Percentiles rank a stretch among this genome's conserved stretches.
phyloP scores from a whole-genome alignment of 1,284 basidiomycete species.

The Xerocomus amazonicus region DNA sequence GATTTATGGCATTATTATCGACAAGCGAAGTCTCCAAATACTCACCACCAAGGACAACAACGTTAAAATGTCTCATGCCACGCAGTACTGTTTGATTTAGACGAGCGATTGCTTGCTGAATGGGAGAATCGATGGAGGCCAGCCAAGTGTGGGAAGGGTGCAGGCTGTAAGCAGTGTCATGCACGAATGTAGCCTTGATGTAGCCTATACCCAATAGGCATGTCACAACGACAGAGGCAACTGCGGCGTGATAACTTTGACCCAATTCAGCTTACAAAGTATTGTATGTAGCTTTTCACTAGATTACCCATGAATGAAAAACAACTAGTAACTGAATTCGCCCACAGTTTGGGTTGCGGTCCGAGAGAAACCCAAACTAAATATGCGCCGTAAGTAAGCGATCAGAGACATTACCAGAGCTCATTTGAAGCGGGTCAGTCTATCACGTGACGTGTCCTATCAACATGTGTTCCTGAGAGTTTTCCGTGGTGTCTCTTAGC shows the following conservation, averaged over 20 bases:
- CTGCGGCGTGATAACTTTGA: background rate
- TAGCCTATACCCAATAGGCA: background rate
- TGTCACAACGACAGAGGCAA: background rate
- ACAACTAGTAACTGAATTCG: no score
- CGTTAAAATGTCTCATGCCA: conserved; percentile 63
- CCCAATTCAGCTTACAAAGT: background rate
- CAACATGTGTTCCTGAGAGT: no score
- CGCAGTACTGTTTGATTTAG: conserved; percentile 8
- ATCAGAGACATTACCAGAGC: no score
- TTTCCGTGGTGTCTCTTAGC: no score
- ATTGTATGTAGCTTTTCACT: no score
- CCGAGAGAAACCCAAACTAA: no score
- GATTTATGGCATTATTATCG: conserved; percentile 6
- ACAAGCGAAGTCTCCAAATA: conserved; percentile 10
- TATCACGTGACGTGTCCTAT: no score
- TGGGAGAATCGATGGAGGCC: conserved; percentile 13
- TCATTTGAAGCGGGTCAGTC: no score
- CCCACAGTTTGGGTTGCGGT: no score
- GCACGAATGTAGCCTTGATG: conserved; percentile 14
- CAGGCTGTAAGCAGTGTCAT: conserved; percentile 15
- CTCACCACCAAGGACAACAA: conserved; percentile 76
- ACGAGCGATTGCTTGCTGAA: conserved; percentile 1
- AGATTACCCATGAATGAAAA: no score
- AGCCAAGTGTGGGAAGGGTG: conserved; percentile 26
- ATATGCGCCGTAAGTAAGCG: no score